Base-by-base conservation (phyloP, 1,139 yeast species). In the Scheffersomyces titani region DNA sequence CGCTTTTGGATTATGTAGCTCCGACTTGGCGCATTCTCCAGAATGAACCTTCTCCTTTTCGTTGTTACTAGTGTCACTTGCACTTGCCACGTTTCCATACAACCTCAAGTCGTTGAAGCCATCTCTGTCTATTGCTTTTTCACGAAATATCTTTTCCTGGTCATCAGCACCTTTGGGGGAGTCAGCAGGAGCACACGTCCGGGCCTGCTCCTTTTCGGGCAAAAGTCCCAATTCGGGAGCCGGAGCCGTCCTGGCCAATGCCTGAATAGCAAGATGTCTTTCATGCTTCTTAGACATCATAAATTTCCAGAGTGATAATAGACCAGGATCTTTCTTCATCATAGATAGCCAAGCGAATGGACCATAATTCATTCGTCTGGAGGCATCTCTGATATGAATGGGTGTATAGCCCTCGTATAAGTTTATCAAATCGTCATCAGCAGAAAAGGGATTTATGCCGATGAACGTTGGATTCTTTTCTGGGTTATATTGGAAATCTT, bases 281-380 rank as follows among this genome's bases (percentile, higher is more conserved):
- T 46, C 48, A 46, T 46, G 21, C 48, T 46, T 46, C 9, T 19
- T 46, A 54, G 55, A 45, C 47, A 51, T 46, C 56, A 57, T 57
- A 51, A 53, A 60, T 50, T 59, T 59, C 67, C 69, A 65, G 40
- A 68, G 58, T 24, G 55, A 36, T 9, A 53, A 51, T 46, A 65
- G 57, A 13, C 63, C 64, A 22, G 60, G 55, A 50, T 65, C 67
- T 51, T 64, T 55, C 50, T 62, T 57, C 59, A 65, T 59, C 16
- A 80, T 60, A 0, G 83, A 69, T 5, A 78, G 61, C 76, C 83
- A 76, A 0, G 83, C 67, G 54, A 78, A 72, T 6, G 70, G 65
- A 6, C 66, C 61, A 13, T 63, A 59, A 36, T 65, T 65, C 68
- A 54, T 55, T 60, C 61, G 50, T 55, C 59, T 57, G 22, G 62